phyloP scores from a whole-genome alignment of 805 yeast species.

The Ascoidea rubescens region DNA sequence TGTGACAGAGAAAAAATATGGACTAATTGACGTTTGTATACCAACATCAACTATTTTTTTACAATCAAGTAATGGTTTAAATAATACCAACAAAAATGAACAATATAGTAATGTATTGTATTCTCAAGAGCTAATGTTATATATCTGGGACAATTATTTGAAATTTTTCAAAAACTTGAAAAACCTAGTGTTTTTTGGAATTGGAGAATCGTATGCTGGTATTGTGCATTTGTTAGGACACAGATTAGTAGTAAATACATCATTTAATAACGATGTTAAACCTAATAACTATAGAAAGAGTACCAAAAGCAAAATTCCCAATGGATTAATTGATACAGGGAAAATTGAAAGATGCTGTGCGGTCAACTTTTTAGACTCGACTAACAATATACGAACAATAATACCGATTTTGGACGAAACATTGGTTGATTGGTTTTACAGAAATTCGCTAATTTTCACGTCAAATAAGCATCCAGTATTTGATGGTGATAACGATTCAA shows the following conservation, averaged over 20 bases:
- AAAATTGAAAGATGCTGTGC: conserved; percentile 7
- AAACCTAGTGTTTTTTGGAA: conserved; percentile 68
- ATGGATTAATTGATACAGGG: conserved; percentile 2
- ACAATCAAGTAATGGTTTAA: conserved; percentile 8
- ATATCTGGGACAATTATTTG: conserved; percentile 85
- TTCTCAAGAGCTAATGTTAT: conserved; percentile 64
- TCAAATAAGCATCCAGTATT: conserved; percentile 67
- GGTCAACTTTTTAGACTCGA: conserved; percentile 8
- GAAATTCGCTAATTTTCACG: conserved; percentile 73
- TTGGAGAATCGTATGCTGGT: conserved; percentile 83
- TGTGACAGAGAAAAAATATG: conserved; percentile 36
- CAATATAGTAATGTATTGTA: conserved; percentile 9
- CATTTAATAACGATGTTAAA: background rate
- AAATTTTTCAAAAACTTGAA: conserved; percentile 53
- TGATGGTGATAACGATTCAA: conserved; percentile 37
- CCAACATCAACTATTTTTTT: conserved; percentile 40
- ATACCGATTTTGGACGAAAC: conserved; percentile 84
- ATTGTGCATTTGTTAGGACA: conserved; percentile 82
- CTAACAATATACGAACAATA: conserved; percentile 40
- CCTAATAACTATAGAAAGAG: too few relatives aligned
- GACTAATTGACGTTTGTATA: conserved; percentile 72
- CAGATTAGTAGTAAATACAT: conserved; percentile 21
- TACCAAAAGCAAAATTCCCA: background rate
- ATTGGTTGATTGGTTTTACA: conserved; percentile 83
- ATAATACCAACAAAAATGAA: conserved; percentile 1